These are phyloP conservation scores for Psilocybe azurescens DNA, from an alignment of 768 basidiomycete species.

Conservation along the genomic window DNA sequence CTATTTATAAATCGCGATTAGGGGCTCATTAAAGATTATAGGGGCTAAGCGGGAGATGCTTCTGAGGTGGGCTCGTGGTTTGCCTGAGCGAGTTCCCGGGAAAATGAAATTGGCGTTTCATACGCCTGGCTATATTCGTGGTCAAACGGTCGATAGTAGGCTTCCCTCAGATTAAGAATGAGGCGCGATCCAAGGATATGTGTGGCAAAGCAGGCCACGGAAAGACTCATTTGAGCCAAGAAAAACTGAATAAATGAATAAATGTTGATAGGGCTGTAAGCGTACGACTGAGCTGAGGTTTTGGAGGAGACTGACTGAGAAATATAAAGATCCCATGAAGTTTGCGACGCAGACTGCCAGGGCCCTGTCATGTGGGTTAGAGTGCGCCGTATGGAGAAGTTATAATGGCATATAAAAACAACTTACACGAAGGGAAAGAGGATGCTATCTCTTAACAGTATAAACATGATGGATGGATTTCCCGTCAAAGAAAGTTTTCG, in stretches of 20 bases:
- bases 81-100: not conserved
- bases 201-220: conserved; percentile 1
- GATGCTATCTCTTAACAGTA: conserved; percentile 7
- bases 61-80: not conserved
- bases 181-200: conserved; percentile 3
- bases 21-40: too few relatives aligned
- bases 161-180: conserved; percentile 7
- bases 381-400: not conserved
- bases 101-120: not conserved
- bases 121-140: not conserved
- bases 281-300: too few relatives aligned
- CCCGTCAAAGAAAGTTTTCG: not conserved
- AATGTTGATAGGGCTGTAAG: not conserved
- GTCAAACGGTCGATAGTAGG: conserved; percentile 8
- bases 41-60: not conserved
- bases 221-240: not conserved
- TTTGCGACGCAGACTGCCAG: not conserved
- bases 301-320: not conserved
- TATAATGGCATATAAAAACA: not conserved
- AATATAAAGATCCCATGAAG: not conserved
- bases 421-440: conserved; percentile 4
- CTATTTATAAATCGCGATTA: too few relatives aligned
- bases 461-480: conserved; percentile 3
- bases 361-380: not conserved
- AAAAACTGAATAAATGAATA: conserved; percentile 3